Percentiles rank a stretch among this genome's conserved stretches.
These are phyloP conservation scores for Viola odorata DNA, from an alignment of 345 rosid genomes.

Conservation along the genomic window DNA sequence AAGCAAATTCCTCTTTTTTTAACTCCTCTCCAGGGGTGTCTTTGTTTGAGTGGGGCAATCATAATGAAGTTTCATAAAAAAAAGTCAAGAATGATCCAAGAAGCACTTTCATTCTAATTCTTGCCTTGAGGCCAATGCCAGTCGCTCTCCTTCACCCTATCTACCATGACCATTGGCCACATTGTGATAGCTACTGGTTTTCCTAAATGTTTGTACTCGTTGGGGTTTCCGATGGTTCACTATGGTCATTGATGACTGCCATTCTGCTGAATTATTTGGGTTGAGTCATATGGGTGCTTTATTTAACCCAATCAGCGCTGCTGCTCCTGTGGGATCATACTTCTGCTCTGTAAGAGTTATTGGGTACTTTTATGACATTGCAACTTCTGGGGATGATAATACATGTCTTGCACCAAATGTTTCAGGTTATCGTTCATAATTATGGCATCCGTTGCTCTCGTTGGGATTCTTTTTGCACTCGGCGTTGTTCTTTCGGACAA, in stretches of 20 bases:
- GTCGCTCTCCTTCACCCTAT: slow-evolving; percentile 36
- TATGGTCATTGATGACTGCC: slow-evolving; percentile 52
- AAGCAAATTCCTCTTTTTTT: too few relatives aligned
- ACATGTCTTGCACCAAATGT: slow-evolving; percentile 35
- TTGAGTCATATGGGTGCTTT: slow-evolving; percentile 43
- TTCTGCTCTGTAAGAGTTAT: slow-evolving; percentile 43
- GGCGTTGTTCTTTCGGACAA: slow-evolving; percentile 37
- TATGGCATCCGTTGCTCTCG: slow-evolving; percentile 35
- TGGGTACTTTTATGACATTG: slow-evolving; percentile 43
- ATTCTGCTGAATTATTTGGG: slow-evolving; percentile 47
- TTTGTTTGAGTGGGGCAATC: slow-evolving; percentile 52
- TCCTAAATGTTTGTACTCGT: slow-evolving; percentile 37
- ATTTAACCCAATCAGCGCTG: slow-evolving; percentile 44
- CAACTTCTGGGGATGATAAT: slow-evolving; percentile 28
- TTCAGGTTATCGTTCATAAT: slow-evolving; percentile 42
- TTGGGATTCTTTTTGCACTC: slow-evolving; percentile 39
- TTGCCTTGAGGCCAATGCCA: slow-evolving; percentile 33
- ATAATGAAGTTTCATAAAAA: slow-evolving; percentile 44
- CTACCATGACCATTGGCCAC: slow-evolving; percentile 38
- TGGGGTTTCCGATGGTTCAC: slow-evolving; percentile 54
- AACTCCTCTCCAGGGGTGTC: slow-evolving; percentile 37
- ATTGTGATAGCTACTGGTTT: slow-evolving; percentile 40
- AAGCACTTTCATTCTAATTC: slow-evolving; percentile 34
- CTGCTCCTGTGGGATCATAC: slow-evolving; percentile 49
- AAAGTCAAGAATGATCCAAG: slow-evolving; percentile 28